Conservation (phyloP, 129 eudicot genomes). For the Lonicera japonica region DNA sequence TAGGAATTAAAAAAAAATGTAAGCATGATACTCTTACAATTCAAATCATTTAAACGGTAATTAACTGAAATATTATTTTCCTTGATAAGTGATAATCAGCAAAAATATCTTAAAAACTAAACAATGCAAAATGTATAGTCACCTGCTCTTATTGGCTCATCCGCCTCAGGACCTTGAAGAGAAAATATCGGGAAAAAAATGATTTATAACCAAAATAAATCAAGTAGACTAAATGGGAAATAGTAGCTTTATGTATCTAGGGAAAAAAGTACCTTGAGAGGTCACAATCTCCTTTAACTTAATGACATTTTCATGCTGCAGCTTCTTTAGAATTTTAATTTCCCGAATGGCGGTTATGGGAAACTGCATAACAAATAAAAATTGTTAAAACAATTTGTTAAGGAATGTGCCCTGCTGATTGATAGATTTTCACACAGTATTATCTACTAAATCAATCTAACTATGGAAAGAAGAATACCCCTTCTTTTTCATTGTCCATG, state of each 20-base stretch:
- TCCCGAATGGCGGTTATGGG: constrained; percentile 95
- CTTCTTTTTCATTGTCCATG: constrained; percentile 91
- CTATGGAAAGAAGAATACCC: constrained; percentile 46
- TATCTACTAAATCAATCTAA: neutral
- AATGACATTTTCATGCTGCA: constrained; percentile 86
- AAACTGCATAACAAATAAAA: constrained; percentile 43
- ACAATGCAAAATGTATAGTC: constrained; percentile 12
- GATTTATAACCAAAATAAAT: neutral
- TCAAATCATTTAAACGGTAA: too few relatives aligned
- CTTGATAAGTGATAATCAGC: constrained; percentile 2
- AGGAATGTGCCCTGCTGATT: neutral
- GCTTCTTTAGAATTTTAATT: constrained; percentile 77
- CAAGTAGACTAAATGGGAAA: neutral
- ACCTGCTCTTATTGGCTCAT: constrained; percentile 73
- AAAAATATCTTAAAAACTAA: constrained; percentile 3
- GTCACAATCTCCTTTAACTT: constrained; percentile 89
- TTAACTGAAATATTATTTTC: neutral
- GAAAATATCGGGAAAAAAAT: constrained; percentile 1
- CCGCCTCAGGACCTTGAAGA: constrained; percentile 57
- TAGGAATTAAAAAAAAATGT: neutral
- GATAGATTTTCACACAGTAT: neutral
- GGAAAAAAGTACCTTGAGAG: constrained; percentile 56
- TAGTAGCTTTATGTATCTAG: neutral
- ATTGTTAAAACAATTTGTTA: neutral
- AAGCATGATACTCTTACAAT: too few relatives aligned